phyloP scores from a whole-genome alignment of 2,329 filamentous ascomycete species.

The Monilinia vaccinii-corymbosi region DNA sequence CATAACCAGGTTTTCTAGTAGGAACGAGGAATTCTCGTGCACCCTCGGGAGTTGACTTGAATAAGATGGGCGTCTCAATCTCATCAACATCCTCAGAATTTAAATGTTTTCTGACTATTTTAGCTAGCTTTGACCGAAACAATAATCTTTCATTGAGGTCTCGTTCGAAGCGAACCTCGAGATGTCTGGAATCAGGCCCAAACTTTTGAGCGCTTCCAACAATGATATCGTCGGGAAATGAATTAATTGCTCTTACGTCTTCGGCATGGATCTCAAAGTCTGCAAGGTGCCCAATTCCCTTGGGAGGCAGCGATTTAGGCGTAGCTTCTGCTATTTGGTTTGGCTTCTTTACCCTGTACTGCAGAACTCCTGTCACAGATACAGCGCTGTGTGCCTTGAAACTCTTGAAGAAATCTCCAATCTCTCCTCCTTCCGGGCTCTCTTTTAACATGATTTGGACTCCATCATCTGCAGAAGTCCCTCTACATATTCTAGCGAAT shows the following conservation, averaged over 20 bases:
- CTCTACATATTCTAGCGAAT: conserved; percentile 47
- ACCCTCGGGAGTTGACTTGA: conserved; percentile 96
- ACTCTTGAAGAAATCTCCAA: conserved; percentile 8
- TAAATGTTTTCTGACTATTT: conserved; percentile 37
- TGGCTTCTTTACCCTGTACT: conserved; percentile 6
- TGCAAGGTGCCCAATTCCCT: background rate
- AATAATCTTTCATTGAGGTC: conserved; percentile 58
- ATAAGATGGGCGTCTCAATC: conserved; percentile 85
- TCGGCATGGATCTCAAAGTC: conserved; percentile 51
- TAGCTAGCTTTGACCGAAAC: conserved; percentile 54
- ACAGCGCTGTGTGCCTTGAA: conserved; percentile 8
- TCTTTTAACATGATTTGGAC: conserved; percentile 27
- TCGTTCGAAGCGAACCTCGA: conserved; percentile 72
- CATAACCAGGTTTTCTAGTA: conserved; percentile 63
- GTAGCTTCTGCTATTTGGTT: background rate
- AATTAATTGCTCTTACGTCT: conserved; percentile 58
- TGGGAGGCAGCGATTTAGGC: background rate
- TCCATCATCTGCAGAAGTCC: conserved; percentile 28
- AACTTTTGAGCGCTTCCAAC: conserved; percentile 65
- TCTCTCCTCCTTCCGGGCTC: background rate
- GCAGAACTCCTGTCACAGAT: conserved; percentile 1
- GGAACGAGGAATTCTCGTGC: conserved; percentile 92
- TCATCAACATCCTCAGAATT: conserved; percentile 34
- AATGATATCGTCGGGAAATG: conserved; percentile 66
- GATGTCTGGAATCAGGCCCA: conserved; percentile 63